Evolutionary conservation across 2,329 filamentous ascomycete species (phyloP).

Genomic region (Calonectria naviculata): DNA sequence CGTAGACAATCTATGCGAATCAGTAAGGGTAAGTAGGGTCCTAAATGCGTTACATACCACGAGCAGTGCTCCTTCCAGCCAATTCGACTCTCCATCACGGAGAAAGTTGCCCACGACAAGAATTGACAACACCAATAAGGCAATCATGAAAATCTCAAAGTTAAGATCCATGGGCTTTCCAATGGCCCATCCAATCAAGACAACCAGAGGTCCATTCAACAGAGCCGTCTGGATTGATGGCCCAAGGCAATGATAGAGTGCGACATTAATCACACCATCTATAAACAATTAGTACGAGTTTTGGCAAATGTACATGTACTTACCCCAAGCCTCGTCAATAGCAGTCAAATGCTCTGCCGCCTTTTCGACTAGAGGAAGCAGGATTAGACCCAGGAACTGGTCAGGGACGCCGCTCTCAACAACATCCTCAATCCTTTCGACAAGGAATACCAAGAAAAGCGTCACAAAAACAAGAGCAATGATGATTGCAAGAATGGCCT

Average conservation of each 20-base stretch:
- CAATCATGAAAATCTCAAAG: slow-evolving; percentile 82
- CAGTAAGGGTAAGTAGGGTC: background rate
- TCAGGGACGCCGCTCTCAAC: slow-evolving; percentile 46
- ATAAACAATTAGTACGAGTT: background rate
- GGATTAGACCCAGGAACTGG: slow-evolving; percentile 64
- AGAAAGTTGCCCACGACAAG: slow-evolving; percentile 81
- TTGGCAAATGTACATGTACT: background rate
- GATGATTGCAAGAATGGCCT: slow-evolving; percentile 69
- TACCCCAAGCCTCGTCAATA: slow-evolving; percentile 74
- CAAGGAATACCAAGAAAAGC: slow-evolving; percentile 74
- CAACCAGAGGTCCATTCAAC: slow-evolving; percentile 78
- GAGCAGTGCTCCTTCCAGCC: slow-evolving; percentile 78
- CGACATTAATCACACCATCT: slow-evolving; percentile 75
- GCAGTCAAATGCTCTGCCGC: slow-evolving; percentile 77
- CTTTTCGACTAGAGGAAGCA: slow-evolving; percentile 77
- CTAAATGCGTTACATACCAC: slow-evolving; percentile 56
- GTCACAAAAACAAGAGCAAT: slow-evolving; percentile 70
- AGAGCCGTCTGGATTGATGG: slow-evolving; percentile 81
- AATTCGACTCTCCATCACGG: slow-evolving; percentile 80
- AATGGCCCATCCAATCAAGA: slow-evolving; percentile 78
- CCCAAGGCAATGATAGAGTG: slow-evolving; percentile 77
- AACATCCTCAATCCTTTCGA: slow-evolving; percentile 70
- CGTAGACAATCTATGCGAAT: slow-evolving; percentile 48
- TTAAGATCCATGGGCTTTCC: slow-evolving; percentile 74
- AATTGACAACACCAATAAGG: slow-evolving; percentile 78